A percentile compares a stretch with the other conserved stretches of the same genome.
These are phyloP conservation scores for Euptelea pleiosperma DNA, from an alignment of 164 flowering plant genomes.

Conservation along the genomic window DNA sequence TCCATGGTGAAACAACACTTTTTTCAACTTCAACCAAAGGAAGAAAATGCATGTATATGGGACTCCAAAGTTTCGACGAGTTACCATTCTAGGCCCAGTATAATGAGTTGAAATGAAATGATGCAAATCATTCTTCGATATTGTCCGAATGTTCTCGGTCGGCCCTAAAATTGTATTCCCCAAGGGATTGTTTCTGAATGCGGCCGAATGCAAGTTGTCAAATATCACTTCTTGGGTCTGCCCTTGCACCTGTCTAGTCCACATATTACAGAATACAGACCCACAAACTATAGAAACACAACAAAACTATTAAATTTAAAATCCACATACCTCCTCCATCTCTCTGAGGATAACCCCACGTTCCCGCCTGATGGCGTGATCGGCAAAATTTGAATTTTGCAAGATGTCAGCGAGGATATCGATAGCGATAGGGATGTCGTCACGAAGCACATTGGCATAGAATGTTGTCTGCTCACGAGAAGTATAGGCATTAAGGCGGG, in stretches of 20 bases:
- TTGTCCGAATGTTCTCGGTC: constrained; percentile 14
- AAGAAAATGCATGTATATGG: background rate
- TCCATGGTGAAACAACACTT: background rate
- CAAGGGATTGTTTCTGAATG: constrained; percentile 18
- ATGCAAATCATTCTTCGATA: constrained; percentile 14
- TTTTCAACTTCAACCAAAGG: too few species aligned
- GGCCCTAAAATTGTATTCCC: constrained; percentile 22
- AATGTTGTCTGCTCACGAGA: constrained; percentile 86
- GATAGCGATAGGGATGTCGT: constrained; percentile 54
- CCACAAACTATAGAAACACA: too few species aligned
- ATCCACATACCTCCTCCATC: constrained; percentile 63
- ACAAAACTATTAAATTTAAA: background rate
- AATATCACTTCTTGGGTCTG: constrained; percentile 24
- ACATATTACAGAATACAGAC: too few species aligned
- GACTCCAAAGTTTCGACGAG: background rate
- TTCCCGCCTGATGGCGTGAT: constrained; percentile 48
- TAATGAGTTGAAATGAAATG: constrained; percentile 18
- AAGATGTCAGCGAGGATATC: constrained; percentile 71
- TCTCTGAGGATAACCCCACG: constrained; percentile 73
- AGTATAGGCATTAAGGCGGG: constrained; percentile 82
- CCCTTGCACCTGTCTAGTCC: constrained; percentile 19
- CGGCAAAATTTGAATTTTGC: constrained; percentile 69
- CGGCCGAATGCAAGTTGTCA: constrained; percentile 23
- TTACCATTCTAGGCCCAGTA: constrained; percentile 22
- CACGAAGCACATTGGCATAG: constrained; percentile 66